These are phyloP conservation scores for Eudorina sp. DNA, from an alignment of 139 green algal species.

Conservation along the genomic window DNA sequence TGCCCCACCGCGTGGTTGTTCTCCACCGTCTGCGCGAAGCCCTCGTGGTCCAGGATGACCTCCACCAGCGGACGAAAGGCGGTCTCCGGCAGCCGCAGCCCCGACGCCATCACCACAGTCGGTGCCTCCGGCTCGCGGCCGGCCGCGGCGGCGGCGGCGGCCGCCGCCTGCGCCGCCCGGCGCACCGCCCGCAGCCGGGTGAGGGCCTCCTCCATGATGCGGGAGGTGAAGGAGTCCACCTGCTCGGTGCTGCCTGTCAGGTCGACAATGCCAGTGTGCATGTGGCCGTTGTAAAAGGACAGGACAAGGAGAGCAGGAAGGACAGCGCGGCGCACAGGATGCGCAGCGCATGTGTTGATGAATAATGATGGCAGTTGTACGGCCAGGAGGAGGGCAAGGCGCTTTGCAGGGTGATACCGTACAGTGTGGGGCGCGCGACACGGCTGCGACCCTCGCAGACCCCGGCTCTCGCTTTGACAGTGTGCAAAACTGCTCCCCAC, in stretches of 20 bases:
- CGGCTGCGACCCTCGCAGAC: too few relatives aligned
- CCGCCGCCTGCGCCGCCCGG: not conserved
- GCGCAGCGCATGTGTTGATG: too few relatives aligned
- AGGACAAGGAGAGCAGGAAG: too few relatives aligned
- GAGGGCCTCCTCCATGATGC: conserved; percentile 17
- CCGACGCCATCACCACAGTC: not conserved
- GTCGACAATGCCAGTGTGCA: too few relatives aligned
- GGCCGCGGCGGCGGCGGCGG: not conserved
- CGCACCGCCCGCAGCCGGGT: not conserved
- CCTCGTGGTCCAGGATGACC: conserved; percentile 27
- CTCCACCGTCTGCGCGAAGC: conserved; percentile 31
- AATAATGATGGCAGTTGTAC: too few relatives aligned
- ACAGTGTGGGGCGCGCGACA: too few relatives aligned
- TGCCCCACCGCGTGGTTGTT: conserved; percentile 30
- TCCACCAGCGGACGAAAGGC: not conserved
- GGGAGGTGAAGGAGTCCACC: conserved; percentile 27
- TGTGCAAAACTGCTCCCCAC: too few relatives aligned
- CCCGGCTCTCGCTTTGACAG: too few relatives aligned
- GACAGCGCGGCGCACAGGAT: too few relatives aligned
- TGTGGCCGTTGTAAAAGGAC: too few relatives aligned
- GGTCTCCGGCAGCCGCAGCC: not conserved
- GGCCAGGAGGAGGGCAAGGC: too few relatives aligned
- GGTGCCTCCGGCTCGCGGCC: not conserved
- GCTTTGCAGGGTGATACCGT: too few relatives aligned
- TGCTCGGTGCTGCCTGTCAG: not conserved